These are phyloP conservation scores for Adansonia grandidieri DNA, from an alignment of 441 rosid species.

Conservation along the genomic window DNA sequence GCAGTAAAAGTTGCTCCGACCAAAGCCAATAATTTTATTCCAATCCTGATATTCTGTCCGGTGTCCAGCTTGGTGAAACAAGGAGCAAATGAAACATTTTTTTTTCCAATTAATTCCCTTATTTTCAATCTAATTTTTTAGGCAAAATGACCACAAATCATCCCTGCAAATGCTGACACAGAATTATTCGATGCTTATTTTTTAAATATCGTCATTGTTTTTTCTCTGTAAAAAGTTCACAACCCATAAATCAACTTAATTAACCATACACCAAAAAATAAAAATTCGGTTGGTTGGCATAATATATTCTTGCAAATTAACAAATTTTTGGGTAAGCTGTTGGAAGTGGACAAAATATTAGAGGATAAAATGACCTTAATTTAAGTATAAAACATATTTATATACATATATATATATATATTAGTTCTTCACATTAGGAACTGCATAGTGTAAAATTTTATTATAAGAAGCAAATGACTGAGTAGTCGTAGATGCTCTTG, in stretches of 20 bases:
- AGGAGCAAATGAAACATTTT: background rate
- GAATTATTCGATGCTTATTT: no score
- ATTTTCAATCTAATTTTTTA: background rate
- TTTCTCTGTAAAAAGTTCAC: no score
- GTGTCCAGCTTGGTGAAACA: background rate
- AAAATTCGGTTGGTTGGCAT: constrained; percentile 10
- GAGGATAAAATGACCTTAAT: background rate
- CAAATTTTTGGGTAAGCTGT: background rate
- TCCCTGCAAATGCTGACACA: no score
- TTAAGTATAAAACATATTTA: no score
- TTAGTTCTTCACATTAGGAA: background rate
- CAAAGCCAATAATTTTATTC: background rate
- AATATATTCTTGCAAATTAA: background rate
- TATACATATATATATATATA: background rate
- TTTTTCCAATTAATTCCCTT: background rate
- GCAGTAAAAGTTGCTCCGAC: background rate
- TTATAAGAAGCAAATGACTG: constrained; percentile 31
- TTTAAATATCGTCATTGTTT: no score
- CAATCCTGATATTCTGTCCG: background rate
- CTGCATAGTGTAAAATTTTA: background rate
- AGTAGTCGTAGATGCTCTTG: constrained; percentile 36
- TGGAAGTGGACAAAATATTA: background rate
- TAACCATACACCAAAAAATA: background rate
- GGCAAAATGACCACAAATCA: no score
- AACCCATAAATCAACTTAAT: background rate